phyloP scores from a whole-genome alignment of 495 filamentous ascomycete genomes.

The Entonaema liquescens region DNA sequence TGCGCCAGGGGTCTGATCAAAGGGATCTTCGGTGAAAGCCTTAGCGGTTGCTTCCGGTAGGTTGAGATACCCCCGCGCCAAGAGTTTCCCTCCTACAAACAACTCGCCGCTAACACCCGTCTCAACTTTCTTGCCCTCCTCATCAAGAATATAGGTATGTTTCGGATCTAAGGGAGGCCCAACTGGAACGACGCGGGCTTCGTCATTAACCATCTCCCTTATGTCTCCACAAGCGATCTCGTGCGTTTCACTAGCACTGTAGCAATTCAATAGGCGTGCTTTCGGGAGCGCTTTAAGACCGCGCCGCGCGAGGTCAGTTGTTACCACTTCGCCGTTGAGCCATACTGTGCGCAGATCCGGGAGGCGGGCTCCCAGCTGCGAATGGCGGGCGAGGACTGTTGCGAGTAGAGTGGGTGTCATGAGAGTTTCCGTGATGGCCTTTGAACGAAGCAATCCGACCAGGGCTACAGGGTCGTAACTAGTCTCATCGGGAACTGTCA shows the following conservation, averaged over 20 bases:
- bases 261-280: conserved; percentile 71
- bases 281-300: conserved; percentile 68
- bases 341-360: conserved; percentile 69
- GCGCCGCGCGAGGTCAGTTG: conserved; percentile 69
- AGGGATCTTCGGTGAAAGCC: conserved; percentile 66
- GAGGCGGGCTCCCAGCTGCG: conserved; percentile 63
- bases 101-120: conserved; percentile 65
- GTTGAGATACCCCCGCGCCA: conserved; percentile 78
- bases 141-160: conserved; percentile 69
- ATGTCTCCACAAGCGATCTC: conserved; percentile 78
- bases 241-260: conserved; percentile 76
- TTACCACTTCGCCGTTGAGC: conserved; percentile 78
- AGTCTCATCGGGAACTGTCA: conserved; percentile 70
- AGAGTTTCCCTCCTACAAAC: conserved; percentile 71
- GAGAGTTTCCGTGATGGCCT: conserved; percentile 70
- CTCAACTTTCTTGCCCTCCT: conserved; percentile 60
- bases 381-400: conserved; percentile 67
- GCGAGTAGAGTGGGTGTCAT: conserved; percentile 78
- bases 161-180: conserved; percentile 66
- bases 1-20: conserved; percentile 48
- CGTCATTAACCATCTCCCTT: conserved; percentile 63
- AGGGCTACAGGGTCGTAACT: conserved; percentile 74
- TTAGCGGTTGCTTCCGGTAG: conserved; percentile 71
- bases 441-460: conserved; percentile 67
- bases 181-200: conserved; percentile 62